Conservation (phyloP, 1,284 basidiomycete species). For the Marasmius tenuissimus region DNA sequence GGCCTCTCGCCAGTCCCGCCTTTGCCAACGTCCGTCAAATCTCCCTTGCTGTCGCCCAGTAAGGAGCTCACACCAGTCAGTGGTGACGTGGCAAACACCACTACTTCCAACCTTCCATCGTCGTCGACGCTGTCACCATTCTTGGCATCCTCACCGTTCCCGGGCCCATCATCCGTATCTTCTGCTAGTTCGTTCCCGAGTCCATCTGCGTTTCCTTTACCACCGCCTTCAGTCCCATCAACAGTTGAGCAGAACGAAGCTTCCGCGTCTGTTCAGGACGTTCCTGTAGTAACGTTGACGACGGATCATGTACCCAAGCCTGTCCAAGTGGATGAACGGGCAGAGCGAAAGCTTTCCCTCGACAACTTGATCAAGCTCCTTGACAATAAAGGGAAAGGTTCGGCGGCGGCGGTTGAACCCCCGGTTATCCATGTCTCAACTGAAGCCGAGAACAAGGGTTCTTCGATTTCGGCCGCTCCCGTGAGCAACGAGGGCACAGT, state of each 20-base stretch:
- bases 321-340: background rate
- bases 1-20: background rate
- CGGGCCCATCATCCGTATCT: background rate
- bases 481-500: background rate
- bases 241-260: background rate
- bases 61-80: background rate
- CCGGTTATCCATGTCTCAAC: background rate
- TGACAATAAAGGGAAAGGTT: background rate
- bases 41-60: background rate
- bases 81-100: background rate
- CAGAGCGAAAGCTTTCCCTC: background rate
- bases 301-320: background rate
- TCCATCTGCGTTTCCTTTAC: background rate
- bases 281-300: background rate
- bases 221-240: background rate
- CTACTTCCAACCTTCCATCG: background rate
- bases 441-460: background rate
- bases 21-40: background rate
- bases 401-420: background rate
- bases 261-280: background rate
- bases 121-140: background rate
- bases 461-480: background rate
- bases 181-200: background rate
- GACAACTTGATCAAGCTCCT: background rate
- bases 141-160: background rate